phyloP scores from a whole-genome alignment of 371 early-diverging fungal genomes.

The Apophysomyces elegans region DNA sequence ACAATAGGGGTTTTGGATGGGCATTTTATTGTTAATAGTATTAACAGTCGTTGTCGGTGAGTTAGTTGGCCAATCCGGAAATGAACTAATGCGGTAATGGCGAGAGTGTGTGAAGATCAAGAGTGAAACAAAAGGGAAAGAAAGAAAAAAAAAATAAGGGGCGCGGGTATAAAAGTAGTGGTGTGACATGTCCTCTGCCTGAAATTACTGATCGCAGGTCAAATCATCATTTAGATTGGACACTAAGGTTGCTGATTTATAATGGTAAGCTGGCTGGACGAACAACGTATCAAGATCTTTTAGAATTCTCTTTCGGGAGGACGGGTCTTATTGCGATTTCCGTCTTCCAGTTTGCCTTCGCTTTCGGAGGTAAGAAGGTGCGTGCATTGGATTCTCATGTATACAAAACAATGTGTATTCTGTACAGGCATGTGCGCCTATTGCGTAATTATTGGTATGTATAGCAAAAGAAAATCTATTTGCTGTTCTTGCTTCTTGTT shows the following conservation, averaged over 20 bases:
- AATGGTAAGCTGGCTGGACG: conserved; percentile 75
- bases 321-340: conserved; percentile 73
- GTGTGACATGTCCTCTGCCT: background rate
- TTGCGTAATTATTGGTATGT: conserved; percentile 74
- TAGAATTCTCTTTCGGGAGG: conserved; percentile 76
- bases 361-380: conserved; percentile 71
- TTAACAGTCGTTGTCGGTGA: conserved; percentile 71
- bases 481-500: conserved; percentile 1
- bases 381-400: background rate
- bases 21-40: conserved; percentile 62
- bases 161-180: background rate
- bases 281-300: conserved; percentile 76
- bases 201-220: background rate
- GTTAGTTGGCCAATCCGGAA: conserved; percentile 10
- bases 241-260: conserved; percentile 70
- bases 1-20: conserved; percentile 61
- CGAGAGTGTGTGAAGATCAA: background rate
- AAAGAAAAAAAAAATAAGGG: background rate
- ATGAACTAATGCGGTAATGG: conserved; percentile 9
- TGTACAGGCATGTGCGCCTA: conserved; percentile 75
- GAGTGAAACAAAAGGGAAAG: background rate
- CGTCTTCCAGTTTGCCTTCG: conserved; percentile 81
- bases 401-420: conserved; percentile 4
- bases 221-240: conserved; percentile 63
- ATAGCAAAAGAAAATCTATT: background rate